phyloP scores from a whole-genome alignment of 2,329 filamentous ascomycete species.

The Stenocarpella maydis region DNA sequence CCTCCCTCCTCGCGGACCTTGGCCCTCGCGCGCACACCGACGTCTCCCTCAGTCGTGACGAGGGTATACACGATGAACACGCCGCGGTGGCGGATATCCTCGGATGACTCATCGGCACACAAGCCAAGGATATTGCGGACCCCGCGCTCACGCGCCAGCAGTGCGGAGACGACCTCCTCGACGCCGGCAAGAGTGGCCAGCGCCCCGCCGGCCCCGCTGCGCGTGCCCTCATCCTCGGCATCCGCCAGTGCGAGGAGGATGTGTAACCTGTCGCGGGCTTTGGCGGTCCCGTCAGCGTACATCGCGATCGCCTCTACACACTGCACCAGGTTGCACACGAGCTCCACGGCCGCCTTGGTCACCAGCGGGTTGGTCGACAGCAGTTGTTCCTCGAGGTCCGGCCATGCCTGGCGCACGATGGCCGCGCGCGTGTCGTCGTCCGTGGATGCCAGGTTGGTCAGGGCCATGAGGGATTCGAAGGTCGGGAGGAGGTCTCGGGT shows the following conservation, averaged over 20 bases:
- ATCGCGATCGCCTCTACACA: conserved; percentile 70
- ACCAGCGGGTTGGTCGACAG: conserved; percentile 79
- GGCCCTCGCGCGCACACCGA: conserved; percentile 67
- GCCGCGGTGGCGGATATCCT: conserved; percentile 75
- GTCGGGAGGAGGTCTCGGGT: conserved; percentile 83
- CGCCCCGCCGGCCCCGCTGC: conserved; percentile 86
- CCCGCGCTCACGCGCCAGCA: conserved; percentile 76
- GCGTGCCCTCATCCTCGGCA: conserved; percentile 79
- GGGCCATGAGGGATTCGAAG: conserved; percentile 89
- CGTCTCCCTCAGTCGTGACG: conserved; percentile 70
- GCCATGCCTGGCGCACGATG: conserved; percentile 79
- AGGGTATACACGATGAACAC: conserved; percentile 80
- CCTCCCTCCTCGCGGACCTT: conserved; percentile 70
- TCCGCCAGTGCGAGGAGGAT: conserved; percentile 89
- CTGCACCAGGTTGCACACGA: conserved; percentile 89
- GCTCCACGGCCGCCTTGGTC: conserved; percentile 83
- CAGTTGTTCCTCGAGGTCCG: conserved; percentile 82
- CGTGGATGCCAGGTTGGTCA: conserved; percentile 91
- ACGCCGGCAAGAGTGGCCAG: conserved; percentile 84
- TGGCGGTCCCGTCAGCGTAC: conserved; percentile 72
- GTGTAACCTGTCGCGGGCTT: conserved; percentile 78
- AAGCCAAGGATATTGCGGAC: conserved; percentile 81
- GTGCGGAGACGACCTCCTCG: conserved; percentile 74
- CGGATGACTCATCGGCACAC: conserved; percentile 73
- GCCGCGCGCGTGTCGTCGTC: conserved; percentile 71